These are phyloP conservation scores for Apiospora pterosperma DNA, from an alignment of 2,329 filamentous ascomycete genomes.

Conservation along the genomic window DNA sequence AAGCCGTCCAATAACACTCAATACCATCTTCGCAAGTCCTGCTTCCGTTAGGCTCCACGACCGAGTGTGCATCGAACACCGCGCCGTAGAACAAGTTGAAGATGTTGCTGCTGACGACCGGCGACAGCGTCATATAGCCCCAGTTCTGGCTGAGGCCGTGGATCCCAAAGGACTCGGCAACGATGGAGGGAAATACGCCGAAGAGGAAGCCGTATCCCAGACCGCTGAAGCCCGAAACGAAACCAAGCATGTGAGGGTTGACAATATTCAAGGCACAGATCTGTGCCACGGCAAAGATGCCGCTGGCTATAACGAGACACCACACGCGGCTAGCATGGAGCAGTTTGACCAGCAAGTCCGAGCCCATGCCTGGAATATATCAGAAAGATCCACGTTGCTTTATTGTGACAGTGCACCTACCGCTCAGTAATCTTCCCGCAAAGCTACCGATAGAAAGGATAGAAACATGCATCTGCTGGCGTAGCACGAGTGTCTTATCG, in stretches of 20 bases:
- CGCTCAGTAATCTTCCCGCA: conserved; percentile 72
- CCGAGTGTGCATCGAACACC: conserved; percentile 78
- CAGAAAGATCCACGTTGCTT: conserved; percentile 2
- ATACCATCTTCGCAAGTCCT: conserved; percentile 74
- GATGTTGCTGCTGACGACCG: conserved; percentile 82
- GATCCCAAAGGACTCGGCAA: conserved; percentile 88
- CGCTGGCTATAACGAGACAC: conserved; percentile 77
- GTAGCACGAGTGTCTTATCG: conserved; percentile 71
- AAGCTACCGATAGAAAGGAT: conserved; percentile 91
- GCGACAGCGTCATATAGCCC: conserved; percentile 90
- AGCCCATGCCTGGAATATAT: conserved; percentile 67
- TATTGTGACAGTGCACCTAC: conserved; percentile 39
- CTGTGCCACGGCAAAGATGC: conserved; percentile 78
- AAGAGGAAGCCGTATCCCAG: conserved; percentile 92
- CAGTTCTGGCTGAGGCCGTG: conserved; percentile 90
- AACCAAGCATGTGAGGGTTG: conserved; percentile 72
- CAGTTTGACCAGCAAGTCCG: conserved; percentile 82
- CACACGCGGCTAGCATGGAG: conserved; percentile 81
- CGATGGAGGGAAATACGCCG: conserved; percentile 86
- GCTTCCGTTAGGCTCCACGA: conserved; percentile 65
- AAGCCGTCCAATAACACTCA: conserved; percentile 77
- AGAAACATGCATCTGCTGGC: conserved; percentile 89
- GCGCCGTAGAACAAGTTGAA: conserved; percentile 90
- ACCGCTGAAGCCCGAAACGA: conserved; percentile 81
- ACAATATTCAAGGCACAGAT: conserved; percentile 69